A percentile compares a stretch with the other conserved stretches of the same genome.
phyloP scores from a whole-genome alignment of 2,329 filamentous ascomycete genomes.

The Diaporthe nobilis region DNA sequence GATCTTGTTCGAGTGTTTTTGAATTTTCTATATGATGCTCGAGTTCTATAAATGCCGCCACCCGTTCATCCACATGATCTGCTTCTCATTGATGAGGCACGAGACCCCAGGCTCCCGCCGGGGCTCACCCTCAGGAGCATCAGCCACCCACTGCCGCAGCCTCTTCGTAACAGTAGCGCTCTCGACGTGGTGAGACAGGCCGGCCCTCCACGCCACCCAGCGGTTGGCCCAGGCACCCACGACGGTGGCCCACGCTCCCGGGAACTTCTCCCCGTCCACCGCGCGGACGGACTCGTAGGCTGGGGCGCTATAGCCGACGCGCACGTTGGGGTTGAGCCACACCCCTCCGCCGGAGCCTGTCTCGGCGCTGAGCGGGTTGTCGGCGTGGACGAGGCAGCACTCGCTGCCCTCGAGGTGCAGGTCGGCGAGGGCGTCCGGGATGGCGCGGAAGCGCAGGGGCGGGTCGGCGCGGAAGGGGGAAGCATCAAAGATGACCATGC shows the following conservation, averaged over 20 bases:
- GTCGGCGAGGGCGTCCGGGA: conserved; percentile 72
- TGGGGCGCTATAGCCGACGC: conserved; percentile 72
- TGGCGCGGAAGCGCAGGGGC: conserved; percentile 72
- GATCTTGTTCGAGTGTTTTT: neutral
- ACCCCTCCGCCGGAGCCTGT: conserved; percentile 62
- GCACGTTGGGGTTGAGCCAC: conserved; percentile 78
- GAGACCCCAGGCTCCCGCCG: conserved; percentile 60
- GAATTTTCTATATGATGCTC: neutral
- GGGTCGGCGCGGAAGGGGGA: conserved; percentile 60
- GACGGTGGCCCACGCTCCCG: conserved; percentile 63
- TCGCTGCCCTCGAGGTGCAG: conserved; percentile 82
- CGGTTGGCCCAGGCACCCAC: conserved; percentile 72
- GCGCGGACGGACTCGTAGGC: conserved; percentile 67
- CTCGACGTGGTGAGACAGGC: conserved; percentile 56
- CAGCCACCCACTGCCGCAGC: conserved; percentile 57
- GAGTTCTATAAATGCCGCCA: conserved; percentile 66
- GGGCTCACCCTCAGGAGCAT: conserved; percentile 50
- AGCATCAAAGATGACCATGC: conserved; percentile 65
- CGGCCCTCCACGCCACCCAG: conserved; percentile 60
- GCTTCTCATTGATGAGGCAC: conserved; percentile 73
- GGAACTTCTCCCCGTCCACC: conserved; percentile 60
- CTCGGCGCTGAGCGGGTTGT: conserved; percentile 70
- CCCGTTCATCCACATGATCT: conserved; percentile 70
- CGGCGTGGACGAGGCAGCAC: conserved; percentile 83
- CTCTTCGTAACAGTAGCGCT: conserved; percentile 56